phyloP scores from a whole-genome alignment of 176 grass and related monocot genomes.

The Panicum miliaceum region DNA sequence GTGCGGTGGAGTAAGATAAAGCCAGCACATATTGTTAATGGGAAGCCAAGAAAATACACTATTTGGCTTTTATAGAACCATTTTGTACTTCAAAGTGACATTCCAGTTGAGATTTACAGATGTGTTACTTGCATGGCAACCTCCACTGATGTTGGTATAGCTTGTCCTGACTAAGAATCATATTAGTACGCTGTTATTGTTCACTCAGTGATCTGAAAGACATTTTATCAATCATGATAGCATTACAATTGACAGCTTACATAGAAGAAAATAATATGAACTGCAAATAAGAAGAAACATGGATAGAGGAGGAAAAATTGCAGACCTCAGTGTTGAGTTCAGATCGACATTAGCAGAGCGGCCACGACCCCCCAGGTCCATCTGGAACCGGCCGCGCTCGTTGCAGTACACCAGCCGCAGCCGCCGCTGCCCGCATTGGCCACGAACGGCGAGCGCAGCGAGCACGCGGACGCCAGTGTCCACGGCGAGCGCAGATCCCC shows the following conservation, averaged over 20 bases:
- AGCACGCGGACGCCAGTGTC: too few relatives aligned
- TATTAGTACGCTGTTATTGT: neutral
- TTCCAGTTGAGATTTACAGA: neutral
- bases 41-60: neutral
- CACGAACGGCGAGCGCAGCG: too few relatives aligned
- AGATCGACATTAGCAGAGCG: conserved; percentile 32
- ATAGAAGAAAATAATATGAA: conserved; percentile 25
- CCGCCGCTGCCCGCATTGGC: too few relatives aligned
- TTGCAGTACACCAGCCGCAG: conserved; percentile 75
- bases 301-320: too few relatives aligned
- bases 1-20: neutral
- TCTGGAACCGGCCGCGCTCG: conserved; percentile 57
- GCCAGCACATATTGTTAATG: neutral
- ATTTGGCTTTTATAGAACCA: neutral
- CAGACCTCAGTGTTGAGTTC: too few relatives aligned
- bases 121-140: neutral
- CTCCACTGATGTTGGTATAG: neutral
- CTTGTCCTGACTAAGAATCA: neutral
- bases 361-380: conserved; percentile 74
- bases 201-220: neutral
- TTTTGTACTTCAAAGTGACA: conserved; percentile 31
- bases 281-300: neutral
- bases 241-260: neutral
- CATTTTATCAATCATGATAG: neutral
- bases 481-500: too few relatives aligned